Conservation (phyloP, 352 stramenopile genomes). For the Globisporangium paddicum region DNA sequence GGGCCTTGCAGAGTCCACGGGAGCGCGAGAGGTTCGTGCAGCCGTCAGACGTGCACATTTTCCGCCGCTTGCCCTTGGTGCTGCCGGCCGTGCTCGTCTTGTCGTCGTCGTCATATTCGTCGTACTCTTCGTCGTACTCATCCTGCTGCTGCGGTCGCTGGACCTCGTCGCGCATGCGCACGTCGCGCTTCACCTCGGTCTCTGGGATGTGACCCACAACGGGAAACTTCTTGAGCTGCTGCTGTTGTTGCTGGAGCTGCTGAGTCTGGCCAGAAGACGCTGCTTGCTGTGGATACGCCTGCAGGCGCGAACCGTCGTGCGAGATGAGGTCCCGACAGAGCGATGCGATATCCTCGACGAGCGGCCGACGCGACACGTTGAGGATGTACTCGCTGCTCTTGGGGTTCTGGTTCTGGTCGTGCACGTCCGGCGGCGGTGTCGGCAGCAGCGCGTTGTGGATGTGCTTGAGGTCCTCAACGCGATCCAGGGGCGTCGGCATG, state of each 20-base stretch:
- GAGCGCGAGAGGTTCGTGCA: conserved; percentile 77
- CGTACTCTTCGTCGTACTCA: conserved; percentile 10
- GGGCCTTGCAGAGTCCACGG: conserved; percentile 71
- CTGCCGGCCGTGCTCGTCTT: conserved; percentile 13
- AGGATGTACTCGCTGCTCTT: conserved; percentile 63
- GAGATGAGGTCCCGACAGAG: conserved; percentile 75
- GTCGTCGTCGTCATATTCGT: conserved; percentile 19
- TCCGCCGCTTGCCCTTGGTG: conserved; percentile 51
- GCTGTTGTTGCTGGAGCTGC: background rate
- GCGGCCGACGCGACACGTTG: conserved; percentile 32
- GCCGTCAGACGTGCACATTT: conserved; percentile 76
- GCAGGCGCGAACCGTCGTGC: conserved; percentile 33
- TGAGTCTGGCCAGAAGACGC: too few relatives aligned
- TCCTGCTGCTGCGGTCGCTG: conserved; percentile 3
- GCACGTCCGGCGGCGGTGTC: conserved; percentile 53
- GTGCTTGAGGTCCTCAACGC: conserved; percentile 60
- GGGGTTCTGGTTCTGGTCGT: conserved; percentile 52
- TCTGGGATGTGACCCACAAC: conserved; percentile 5
- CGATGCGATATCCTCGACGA: conserved; percentile 76
- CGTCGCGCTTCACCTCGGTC: conserved; percentile 7
- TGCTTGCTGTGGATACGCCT: conserved; percentile 5
- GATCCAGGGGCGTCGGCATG: conserved; percentile 69
- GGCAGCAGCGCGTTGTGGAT: conserved; percentile 73
- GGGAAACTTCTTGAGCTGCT: conserved; percentile 13
- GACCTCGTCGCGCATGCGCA: conserved; percentile 9